Evolutionary conservation across 2,329 filamentous ascomycete genomes (phyloP).

Genomic region (Pseudogymnoascus sp.): DNA sequence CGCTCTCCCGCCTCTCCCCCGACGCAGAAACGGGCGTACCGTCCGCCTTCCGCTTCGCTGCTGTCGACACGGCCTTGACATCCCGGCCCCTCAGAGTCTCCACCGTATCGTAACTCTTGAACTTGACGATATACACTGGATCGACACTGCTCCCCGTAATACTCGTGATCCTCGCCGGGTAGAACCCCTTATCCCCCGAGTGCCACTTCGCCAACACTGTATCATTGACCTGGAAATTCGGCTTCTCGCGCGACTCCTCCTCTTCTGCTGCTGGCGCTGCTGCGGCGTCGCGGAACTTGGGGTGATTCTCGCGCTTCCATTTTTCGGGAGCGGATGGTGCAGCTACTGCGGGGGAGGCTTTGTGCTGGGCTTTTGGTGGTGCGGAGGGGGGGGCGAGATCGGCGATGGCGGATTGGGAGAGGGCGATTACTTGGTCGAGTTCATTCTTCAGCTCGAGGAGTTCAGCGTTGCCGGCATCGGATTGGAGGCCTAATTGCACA

Average conservation of each 20-base stretch:
- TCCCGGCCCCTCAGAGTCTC: constrained; percentile 78
- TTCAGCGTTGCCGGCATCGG: constrained; percentile 73
- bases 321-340: constrained; percentile 57
- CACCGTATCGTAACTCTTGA: constrained; percentile 81
- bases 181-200: constrained; percentile 82
- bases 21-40: constrained; percentile 46
- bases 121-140: constrained; percentile 90
- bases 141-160: constrained; percentile 88
- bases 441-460: constrained; percentile 70
- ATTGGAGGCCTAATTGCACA: constrained; percentile 65
- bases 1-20: constrained; percentile 1
- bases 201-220: constrained; percentile 84
- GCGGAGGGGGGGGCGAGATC: constrained; percentile 58
- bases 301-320: constrained; percentile 75
- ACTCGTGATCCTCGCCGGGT: constrained; percentile 84
- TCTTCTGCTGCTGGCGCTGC: constrained; percentile 44
- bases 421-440: constrained; percentile 72
- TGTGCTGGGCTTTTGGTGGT: constrained; percentile 27
- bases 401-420: constrained; percentile 72
- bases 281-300: constrained; percentile 59
- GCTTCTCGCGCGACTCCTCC: constrained; percentile 30
- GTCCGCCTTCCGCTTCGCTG: constrained; percentile 80
- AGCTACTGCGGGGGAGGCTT: constrained; percentile 26
- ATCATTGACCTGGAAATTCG: constrained; percentile 78
- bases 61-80: constrained; percentile 68